Evolutionary conservation across 495 filamentous ascomycete species (phyloP).

Genomic region (Neurospora sp.): DNA sequence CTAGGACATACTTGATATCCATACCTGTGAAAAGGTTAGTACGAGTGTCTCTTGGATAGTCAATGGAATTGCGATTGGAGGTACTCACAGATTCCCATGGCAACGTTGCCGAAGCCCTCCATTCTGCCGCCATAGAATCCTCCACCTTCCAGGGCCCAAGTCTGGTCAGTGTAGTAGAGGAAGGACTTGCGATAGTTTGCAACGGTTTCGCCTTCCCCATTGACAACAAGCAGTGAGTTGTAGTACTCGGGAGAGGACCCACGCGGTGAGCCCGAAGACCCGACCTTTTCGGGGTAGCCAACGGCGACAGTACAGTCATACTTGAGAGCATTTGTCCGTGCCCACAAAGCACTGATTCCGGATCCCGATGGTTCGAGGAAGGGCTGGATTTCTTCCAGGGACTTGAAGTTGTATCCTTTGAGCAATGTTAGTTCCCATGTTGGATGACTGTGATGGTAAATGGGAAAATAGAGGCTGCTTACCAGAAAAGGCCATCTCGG

Average conservation of each 20-base stretch:
- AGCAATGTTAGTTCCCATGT: slow-evolving; percentile 5
- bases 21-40: slow-evolving; percentile 35
- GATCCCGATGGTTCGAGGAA: slow-evolving; percentile 68
- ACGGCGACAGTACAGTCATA: slow-evolving; percentile 73
- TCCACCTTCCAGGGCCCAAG: slow-evolving; percentile 74
- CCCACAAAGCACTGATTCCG: slow-evolving; percentile 74
- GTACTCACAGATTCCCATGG: slow-evolving; percentile 79
- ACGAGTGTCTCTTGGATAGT: not conserved
- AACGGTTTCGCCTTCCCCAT: slow-evolving; percentile 57
- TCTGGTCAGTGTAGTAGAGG: slow-evolving; percentile 85
- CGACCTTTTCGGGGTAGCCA: slow-evolving; percentile 73
- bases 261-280: slow-evolving; percentile 27
- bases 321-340: slow-evolving; percentile 57
- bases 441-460: not conserved
- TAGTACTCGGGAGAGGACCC: slow-evolving; percentile 46
- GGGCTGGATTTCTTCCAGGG: slow-evolving; percentile 62
- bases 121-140: slow-evolving; percentile 49
- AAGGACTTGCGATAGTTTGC: slow-evolving; percentile 84
- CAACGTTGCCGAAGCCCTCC: slow-evolving; percentile 48
- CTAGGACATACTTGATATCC: slow-evolving; percentile 51
- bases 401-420: slow-evolving; percentile 84
- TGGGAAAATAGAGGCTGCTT: slow-evolving; percentile 17
- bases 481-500: slow-evolving; percentile 86
- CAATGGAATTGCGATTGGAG: not conserved
- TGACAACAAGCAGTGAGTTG: slow-evolving; percentile 79